Base-by-base conservation (phyloP, 805 yeast genomes). In the Maudiozyma bulderi region DNA sequence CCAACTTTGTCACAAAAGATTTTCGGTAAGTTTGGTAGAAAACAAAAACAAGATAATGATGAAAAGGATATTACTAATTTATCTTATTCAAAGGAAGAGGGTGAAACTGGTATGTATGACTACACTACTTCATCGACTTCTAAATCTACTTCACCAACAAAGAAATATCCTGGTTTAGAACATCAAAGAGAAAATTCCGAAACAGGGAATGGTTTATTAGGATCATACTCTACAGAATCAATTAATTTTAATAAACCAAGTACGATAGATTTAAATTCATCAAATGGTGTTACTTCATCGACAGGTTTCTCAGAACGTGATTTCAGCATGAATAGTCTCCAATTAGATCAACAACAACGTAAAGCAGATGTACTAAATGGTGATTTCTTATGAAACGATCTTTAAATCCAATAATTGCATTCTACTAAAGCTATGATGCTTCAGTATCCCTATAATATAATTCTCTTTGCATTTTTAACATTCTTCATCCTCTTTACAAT, bases 161-260 rank as follows among this genome's bases (percentile, higher is more conserved):
- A 44, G 48, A 60, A 54, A 42, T 61, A 58, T 41, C 62, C 65
- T 3, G 62, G 62, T 2, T 14, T 46, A 11, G 45, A 48, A 3
- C 63, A 54, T 47, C 60, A 30, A 34, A 61, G 61, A 54, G 59
- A 48, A 45, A 57, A 47, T 44, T 64, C 69, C 5, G 67, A 56
- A 14, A 56, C 67, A 1, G 55, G 53, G 4, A 60, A 61, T 46
- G 65, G 66, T 2, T 45, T 65, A 31, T 64, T 65, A 46, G 55
- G 54, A 32, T 52, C 64, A 28, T 57, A 47, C 29, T 62, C 53
- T 11, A 54, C 50, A 26, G 55, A 56, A 44, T 54, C 48, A 15
- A 53, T 51, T 13, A 46, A 47, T 26, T 42, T 47, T 14, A 39
- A 40, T 9, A 48, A 52, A 52, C 54, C 57, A 44, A 54, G 46